These are phyloP conservation scores for Penicillium silybi DNA, from an alignment of 495 filamentous ascomycete genomes.

Conservation along the genomic window DNA sequence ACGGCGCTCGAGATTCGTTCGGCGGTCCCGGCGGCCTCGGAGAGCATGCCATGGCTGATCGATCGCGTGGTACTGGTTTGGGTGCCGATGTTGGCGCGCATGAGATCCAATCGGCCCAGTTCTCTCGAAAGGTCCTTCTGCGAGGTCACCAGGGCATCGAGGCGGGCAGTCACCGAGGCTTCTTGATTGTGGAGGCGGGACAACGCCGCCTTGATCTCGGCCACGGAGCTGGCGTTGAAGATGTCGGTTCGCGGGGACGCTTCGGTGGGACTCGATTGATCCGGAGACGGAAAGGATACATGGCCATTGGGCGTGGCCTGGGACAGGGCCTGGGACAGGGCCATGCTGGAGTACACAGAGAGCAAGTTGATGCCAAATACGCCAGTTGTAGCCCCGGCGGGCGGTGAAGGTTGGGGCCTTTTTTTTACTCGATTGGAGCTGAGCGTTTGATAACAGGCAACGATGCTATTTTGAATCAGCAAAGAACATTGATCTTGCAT, in stretches of 20 bases:
- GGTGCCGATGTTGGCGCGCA: slow-evolving; percentile 81
- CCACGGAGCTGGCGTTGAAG: slow-evolving; percentile 65
- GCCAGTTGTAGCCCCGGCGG: slow-evolving; percentile 15
- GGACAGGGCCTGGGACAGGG: slow-evolving; percentile 4
- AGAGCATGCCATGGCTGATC: slow-evolving; percentile 85
- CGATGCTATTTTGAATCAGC: neutral
- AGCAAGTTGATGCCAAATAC: slow-evolving; percentile 19
- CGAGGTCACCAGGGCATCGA: slow-evolving; percentile 70
- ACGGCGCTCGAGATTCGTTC: slow-evolving; percentile 80
- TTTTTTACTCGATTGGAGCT: slow-evolving; percentile 1
- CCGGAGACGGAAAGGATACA: slow-evolving; percentile 7
- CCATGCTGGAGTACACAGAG: slow-evolving; percentile 10
- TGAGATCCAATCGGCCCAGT: slow-evolving; percentile 79
- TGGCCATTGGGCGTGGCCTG: slow-evolving; percentile 28
- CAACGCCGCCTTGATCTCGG: slow-evolving; percentile 75
- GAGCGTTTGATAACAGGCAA: neutral
- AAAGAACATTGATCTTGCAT: neutral
- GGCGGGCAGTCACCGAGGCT: slow-evolving; percentile 63
- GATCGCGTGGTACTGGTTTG: slow-evolving; percentile 80
- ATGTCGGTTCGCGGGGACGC: slow-evolving; percentile 41
- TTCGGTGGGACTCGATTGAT: slow-evolving; percentile 4
- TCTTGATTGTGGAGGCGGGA: slow-evolving; percentile 72
- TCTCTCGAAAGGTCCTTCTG: slow-evolving; percentile 82
- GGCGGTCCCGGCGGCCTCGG: slow-evolving; percentile 79
- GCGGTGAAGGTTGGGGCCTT: slow-evolving; percentile 28